phyloP scores from a whole-genome alignment of 176 grass and related monocot genomes.

The Neostapfia colusana region DNA sequence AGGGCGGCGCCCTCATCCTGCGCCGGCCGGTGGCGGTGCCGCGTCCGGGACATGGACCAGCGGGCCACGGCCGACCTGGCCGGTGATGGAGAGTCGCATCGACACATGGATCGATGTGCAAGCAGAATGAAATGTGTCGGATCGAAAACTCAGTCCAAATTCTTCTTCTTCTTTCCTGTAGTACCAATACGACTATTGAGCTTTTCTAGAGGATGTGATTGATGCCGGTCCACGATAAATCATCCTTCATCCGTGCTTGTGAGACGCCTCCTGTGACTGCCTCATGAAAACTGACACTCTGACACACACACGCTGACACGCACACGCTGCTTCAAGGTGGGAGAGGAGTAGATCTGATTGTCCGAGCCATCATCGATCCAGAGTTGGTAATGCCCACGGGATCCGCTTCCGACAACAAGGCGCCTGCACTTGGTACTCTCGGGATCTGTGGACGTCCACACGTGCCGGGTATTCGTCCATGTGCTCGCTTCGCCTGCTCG shows the following conservation, averaged over 20 bases:
- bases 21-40: conserved; percentile 51
- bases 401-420: neutral
- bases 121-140: conserved; percentile 31
- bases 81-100: conserved; percentile 18
- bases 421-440: neutral
- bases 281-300: neutral
- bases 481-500: neutral
- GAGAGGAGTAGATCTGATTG: neutral
- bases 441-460: neutral
- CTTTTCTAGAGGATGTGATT: conserved; percentile 6
- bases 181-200: neutral
- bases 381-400: neutral
- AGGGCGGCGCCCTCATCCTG: conserved; percentile 51
- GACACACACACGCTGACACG: no score
- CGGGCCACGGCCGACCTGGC: conserved; percentile 29
- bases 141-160: conserved; percentile 31
- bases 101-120: conserved; percentile 9
- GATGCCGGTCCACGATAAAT: neutral
- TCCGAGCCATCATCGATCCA: neutral
- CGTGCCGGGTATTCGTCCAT: neutral
- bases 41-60: neutral
- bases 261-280: neutral
- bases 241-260: neutral
- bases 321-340: no score
- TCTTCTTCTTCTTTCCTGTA: neutral